Base-by-base conservation (phyloP, 2,329 filamentous ascomycete genomes). In the Nemania sp. region DNA sequence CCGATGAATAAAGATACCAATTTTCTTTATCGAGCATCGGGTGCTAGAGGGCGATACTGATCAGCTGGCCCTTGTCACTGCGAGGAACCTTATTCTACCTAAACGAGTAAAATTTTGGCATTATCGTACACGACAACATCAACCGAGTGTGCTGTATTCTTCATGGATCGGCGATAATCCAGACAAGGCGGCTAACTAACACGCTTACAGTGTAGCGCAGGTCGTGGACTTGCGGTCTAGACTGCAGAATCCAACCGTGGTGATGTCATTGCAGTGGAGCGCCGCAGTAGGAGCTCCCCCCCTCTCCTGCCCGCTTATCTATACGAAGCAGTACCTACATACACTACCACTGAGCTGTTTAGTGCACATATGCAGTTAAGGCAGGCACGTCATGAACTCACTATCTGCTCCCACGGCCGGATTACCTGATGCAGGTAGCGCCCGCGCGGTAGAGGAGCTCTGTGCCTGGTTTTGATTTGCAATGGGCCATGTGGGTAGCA, bases 381-480 rank as follows among this genome's bases (percentile, higher is more conserved):
- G 33, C 14, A 23, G 33, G 39, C 36, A 42, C 44, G 42, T 39
- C 37, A 41, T n/a, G 22, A 46, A 49, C 23, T 28, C 46, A 49
- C 9, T 41, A 20, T 24, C 8, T 47, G 44, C 42, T 36, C 33
- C 42, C 52, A 42, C 46, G 3, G 42, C 17, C 57, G 62, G 60
- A 54, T 65, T 66, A 49, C 64, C 62, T 52, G 52, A 66, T 62
- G 42, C 14, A 64, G 64, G 61, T 61, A 64, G 60, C 57, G 39
- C 28, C 51, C 11, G 52, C 50, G 37, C 51, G 30, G 28, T 31
- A 62, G 52, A 56, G 55, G 37, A 55, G 31, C 48, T 52, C 49
- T 54, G 61, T 65, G 57, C 62, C 60, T 66, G 59, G 57, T 9
- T 43, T 60, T 62, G 40, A 62, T 65, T 55, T 64, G 51, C 56